phyloP scores from a whole-genome alignment of 352 stramenopile genomes.

The Elongisporangium senticosum region DNA sequence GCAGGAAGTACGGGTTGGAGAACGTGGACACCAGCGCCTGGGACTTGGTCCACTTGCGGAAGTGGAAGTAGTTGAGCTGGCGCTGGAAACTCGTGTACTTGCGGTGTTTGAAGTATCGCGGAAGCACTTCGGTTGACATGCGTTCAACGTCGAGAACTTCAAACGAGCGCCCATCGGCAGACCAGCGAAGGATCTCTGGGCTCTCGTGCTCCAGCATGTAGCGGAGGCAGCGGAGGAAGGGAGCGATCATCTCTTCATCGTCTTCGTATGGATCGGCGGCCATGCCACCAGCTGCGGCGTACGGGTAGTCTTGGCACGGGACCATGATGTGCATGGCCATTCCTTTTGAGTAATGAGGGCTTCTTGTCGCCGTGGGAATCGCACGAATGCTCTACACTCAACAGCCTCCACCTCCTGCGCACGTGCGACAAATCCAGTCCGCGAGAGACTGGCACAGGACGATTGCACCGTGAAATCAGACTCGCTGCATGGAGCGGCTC shows the following conservation, averaged over 20 bases:
- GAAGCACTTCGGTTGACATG: constrained; percentile 62
- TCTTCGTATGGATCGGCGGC: neutral
- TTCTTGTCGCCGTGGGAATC: neutral
- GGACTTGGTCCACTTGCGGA: constrained; percentile 82
- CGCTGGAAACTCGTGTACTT: constrained; percentile 87
- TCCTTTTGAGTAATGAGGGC: neutral
- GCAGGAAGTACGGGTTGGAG: constrained; percentile 13
- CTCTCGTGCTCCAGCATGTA: constrained; percentile 53
- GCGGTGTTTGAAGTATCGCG: constrained; percentile 83
- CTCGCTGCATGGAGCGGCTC: neutral
- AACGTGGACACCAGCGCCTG: constrained; percentile 74
- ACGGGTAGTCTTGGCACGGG: neutral
- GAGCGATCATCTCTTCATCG: constrained; percentile 21
- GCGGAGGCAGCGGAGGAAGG: constrained; percentile 49
- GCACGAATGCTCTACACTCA: neutral
- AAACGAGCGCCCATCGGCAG: constrained; percentile 63
- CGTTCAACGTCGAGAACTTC: constrained; percentile 72
- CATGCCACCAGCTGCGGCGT: neutral
- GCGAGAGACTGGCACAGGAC: neutral
- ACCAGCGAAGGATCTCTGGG: constrained; percentile 39
- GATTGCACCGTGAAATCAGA: neutral
- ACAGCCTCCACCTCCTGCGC: neutral
- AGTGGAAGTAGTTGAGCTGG: constrained; percentile 92
- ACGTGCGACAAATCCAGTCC: neutral
- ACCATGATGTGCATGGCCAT: neutral